Evolutionary conservation across 495 filamentous ascomycete genomes (phyloP).

Genomic region (Penicillium fimorum): DNA sequence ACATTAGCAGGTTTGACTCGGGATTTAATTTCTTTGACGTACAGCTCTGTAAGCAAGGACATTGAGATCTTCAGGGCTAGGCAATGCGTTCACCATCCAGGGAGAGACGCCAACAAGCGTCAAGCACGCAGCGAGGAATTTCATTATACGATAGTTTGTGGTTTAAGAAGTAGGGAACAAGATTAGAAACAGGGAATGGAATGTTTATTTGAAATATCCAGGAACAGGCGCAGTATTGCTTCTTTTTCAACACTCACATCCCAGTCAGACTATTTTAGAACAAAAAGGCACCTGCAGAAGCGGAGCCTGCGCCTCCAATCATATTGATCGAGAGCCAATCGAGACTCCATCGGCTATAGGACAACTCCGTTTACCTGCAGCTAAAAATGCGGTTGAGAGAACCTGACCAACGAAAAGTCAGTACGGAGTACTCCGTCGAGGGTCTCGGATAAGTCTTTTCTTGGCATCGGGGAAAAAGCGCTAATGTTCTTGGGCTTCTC

Average conservation of each 20-base stretch:
- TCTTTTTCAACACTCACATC: slow-evolving; percentile 1
- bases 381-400: neutral
- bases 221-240: neutral
- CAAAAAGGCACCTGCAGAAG: neutral
- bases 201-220: neutral
- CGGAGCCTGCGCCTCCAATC: slow-evolving; percentile 5
- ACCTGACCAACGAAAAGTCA: neutral
- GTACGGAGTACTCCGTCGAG: neutral
- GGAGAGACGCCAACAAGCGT: slow-evolving; percentile 6
- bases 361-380: neutral
- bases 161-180: neutral
- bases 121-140: neutral
- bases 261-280: slow-evolving; percentile 4
- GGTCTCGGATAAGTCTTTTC: slow-evolving; percentile 9
- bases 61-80: slow-evolving; percentile 6
- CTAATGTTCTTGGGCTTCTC: neutral
- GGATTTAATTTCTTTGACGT: neutral
- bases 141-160: slow-evolving; percentile 1
- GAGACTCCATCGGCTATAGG: slow-evolving; percentile 2
- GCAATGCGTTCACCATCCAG: slow-evolving; percentile 10
- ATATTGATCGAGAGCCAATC: neutral
- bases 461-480: slow-evolving; percentile 10
- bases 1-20: slow-evolving; percentile 1
- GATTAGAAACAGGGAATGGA: neutral
- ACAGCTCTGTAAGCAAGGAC: slow-evolving; percentile 26